Conservation (phyloP, 2,329 filamentous ascomycete species). For the Coniochaeta hoffmannii region DNA sequence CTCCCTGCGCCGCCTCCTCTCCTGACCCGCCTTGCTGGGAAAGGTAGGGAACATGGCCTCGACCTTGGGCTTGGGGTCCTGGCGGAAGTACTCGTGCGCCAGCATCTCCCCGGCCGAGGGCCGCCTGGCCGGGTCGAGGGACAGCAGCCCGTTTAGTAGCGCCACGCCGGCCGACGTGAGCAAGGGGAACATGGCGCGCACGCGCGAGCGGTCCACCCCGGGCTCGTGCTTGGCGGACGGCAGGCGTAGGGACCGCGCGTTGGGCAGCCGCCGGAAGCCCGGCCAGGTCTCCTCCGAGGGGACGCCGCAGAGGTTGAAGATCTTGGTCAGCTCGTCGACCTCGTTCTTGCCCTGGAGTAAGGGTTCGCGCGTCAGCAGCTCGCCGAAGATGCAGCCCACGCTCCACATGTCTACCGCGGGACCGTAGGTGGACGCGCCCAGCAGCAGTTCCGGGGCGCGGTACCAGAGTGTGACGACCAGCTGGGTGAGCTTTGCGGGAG, state of each 20-base stretch:
- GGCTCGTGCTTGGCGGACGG: conserved; percentile 30
- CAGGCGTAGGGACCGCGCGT: conserved; percentile 72
- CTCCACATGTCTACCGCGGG: conserved; percentile 89
- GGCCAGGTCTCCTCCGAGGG: conserved; percentile 82
- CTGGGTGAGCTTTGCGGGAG: conserved; percentile 69
- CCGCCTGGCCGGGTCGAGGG: conserved; percentile 64
- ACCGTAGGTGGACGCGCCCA: conserved; percentile 71
- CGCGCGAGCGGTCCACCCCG: conserved; percentile 37
- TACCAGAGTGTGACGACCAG: conserved; percentile 98
- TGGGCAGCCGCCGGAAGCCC: conserved; percentile 76
- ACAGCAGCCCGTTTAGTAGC: conserved; percentile 63
- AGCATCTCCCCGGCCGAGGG: conserved; percentile 70
- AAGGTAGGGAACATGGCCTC: conserved; percentile 95
- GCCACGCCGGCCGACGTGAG: conserved; percentile 67
- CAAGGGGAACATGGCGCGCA: conserved; percentile 74
- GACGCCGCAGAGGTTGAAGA: conserved; percentile 84
- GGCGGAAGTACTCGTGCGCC: conserved; percentile 74
- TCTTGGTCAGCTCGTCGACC: conserved; percentile 79
- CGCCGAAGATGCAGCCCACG: conserved; percentile 90
- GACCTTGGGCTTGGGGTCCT: conserved; percentile 84
- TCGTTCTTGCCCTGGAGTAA: conserved; percentile 86
- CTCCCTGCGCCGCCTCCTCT: conserved; percentile 63
- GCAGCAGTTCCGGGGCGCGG: conserved; percentile 79
- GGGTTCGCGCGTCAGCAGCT: conserved; percentile 77
- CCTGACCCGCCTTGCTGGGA: conserved; percentile 88